Evolutionary conservation across 306 rosid genomes (phyloP).

Genomic region (Prunus dulcis): DNA sequence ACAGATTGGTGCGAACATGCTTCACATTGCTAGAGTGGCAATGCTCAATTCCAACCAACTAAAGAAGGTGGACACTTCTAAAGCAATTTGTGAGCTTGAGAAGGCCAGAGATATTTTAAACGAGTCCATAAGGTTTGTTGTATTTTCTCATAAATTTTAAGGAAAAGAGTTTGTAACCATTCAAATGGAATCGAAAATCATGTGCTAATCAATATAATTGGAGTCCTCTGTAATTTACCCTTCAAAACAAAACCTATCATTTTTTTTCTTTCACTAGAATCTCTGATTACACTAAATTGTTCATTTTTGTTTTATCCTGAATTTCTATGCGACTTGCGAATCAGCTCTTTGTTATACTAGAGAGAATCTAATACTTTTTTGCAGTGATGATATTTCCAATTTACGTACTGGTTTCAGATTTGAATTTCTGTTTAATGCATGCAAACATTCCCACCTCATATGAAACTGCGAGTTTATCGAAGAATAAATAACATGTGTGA

Average conservation of each 20-base stretch:
- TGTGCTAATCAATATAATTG: neutral
- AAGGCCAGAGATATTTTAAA: conserved; percentile 49
- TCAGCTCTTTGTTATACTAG: neutral
- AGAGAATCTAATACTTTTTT: neutral
- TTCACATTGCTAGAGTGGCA: conserved; percentile 65
- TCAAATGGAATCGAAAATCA: neutral
- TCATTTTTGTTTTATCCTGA: neutral
- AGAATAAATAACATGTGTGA: neutral
- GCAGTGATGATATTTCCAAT: neutral
- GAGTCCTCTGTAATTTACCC: neutral
- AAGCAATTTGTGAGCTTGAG: conserved; percentile 53
- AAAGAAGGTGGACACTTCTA: conserved; percentile 37
- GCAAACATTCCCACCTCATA: neutral
- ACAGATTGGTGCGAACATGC: conserved; percentile 79
- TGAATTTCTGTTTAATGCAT: neutral
- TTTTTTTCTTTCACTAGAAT: neutral
- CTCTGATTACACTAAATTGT: neutral
- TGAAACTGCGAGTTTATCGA: neutral
- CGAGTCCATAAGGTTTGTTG: conserved; percentile 61
- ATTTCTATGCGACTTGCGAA: neutral
- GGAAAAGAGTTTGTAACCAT: neutral
- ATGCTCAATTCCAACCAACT: conserved; percentile 46
- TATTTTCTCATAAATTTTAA: neutral
- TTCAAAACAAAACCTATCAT: neutral
- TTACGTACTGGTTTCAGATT: neutral